Evolutionary conservation across 2,329 filamentous ascomycete genomes (phyloP).

Genomic region (Ilyonectria robusta): DNA sequence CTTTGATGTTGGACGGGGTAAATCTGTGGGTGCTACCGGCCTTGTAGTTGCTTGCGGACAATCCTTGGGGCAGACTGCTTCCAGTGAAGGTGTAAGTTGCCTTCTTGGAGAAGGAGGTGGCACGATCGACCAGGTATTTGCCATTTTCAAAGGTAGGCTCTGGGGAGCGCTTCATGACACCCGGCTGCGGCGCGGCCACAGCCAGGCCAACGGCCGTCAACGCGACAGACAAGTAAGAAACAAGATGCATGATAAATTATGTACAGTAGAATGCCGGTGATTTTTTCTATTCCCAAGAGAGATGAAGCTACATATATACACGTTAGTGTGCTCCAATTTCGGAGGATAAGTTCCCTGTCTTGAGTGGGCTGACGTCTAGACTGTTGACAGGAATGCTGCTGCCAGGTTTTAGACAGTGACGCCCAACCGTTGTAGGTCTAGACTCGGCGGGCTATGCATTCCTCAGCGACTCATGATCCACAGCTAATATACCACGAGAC

Average conservation of each 20-base stretch:
- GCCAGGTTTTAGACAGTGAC: conserved; percentile 19
- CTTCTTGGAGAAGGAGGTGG: conserved; percentile 41
- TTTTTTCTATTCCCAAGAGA: not conserved
- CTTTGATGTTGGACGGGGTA: conserved; percentile 34
- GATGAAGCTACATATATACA: conserved; percentile 17
- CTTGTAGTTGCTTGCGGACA: conserved; percentile 43
- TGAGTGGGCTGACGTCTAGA: conserved; percentile 23
- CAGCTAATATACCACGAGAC: conserved; percentile 22
- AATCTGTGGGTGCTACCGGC: conserved; percentile 32
- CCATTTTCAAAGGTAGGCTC: conserved; percentile 34
- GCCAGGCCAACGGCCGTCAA: conserved; percentile 32
- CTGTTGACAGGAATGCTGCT: conserved; percentile 29
- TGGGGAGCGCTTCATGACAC: conserved; percentile 35
- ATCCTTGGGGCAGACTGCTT: conserved; percentile 40
- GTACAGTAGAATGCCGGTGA: not conserved
- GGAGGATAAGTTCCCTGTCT: conserved; percentile 19
- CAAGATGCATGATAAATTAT: conserved; percentile 32
- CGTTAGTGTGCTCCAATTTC: not conserved
- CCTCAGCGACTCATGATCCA: conserved; percentile 19
- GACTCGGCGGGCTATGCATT: conserved; percentile 29
- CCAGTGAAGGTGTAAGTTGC: conserved; percentile 41
- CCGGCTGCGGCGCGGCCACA: conserved; percentile 24
- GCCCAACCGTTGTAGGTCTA: conserved; percentile 4
- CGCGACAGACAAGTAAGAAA: conserved; percentile 35
- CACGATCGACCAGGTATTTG: conserved; percentile 43